phyloP scores from a whole-genome alignment of 108 stramenopile genomes.

The Aurantiochytrium sp. region DNA sequence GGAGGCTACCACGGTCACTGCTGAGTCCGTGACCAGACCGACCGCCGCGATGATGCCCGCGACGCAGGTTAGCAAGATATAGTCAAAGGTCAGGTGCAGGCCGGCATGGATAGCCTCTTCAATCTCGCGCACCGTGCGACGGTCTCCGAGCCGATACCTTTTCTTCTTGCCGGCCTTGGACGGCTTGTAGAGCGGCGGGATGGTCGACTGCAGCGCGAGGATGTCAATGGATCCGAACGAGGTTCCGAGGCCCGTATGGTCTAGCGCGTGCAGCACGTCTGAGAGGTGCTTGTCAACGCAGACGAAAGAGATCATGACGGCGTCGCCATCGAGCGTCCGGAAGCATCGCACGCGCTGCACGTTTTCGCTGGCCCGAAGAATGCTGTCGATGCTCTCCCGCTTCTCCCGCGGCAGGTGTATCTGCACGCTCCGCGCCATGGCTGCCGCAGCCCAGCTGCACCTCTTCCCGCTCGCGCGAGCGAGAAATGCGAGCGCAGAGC shows the following conservation, averaged over 20 bases:
- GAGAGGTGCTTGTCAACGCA: neutral
- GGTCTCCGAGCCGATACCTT: neutral
- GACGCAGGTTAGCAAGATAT: constrained; percentile 56
- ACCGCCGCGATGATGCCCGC: constrained; percentile 71
- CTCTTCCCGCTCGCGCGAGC: too few species aligned
- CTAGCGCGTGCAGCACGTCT: neutral
- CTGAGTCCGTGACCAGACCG: constrained; percentile 67
- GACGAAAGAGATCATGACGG: neutral
- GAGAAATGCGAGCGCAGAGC: too few species aligned
- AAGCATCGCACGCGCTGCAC: neutral
- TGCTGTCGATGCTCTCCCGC: neutral
- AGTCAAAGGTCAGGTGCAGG: constrained; percentile 48
- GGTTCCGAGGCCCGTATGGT: neutral
- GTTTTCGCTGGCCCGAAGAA: neutral
- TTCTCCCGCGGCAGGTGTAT: neutral
- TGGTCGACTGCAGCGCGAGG: neutral
- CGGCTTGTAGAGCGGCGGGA: neutral
- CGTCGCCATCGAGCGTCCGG: neutral
- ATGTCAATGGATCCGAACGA: neutral
- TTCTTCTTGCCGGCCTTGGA: neutral
- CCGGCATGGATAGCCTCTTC: neutral
- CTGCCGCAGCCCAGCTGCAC: too few species aligned
- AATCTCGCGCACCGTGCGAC: neutral
- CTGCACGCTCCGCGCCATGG: neutral
- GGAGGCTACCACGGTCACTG: constrained; percentile 69